Percentiles rank a stretch among this genome's conserved stretches.
Evolutionary conservation across 169 alveolate genomes (phyloP).

Genomic region (Neospora caninum): DNA sequence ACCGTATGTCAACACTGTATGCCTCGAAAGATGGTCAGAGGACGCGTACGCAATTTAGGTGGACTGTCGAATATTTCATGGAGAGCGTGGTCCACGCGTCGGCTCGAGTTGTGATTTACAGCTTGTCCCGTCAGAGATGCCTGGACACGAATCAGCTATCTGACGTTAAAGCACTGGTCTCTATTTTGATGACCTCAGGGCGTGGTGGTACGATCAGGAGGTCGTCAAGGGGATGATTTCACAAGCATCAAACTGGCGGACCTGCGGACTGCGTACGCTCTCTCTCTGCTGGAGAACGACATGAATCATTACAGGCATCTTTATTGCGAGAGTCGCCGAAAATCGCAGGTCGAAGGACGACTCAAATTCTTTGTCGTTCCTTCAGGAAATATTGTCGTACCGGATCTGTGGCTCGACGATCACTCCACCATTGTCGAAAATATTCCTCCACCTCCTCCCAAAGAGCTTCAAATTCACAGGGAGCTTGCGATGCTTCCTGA

Average conservation of each 20-base stretch:
- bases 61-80: too few species aligned
- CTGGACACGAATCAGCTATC: too few species aligned
- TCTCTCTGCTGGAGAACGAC: background rate
- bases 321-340: background rate
- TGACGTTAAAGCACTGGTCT: background rate
- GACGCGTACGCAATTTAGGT: too few species aligned
- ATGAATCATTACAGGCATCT: conserved; percentile 32
- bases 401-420: conserved; percentile 16
- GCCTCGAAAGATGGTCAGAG: too few species aligned
- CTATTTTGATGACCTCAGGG: background rate
- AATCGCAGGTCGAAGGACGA: background rate
- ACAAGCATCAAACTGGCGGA: background rate
- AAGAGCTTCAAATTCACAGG: background rate
- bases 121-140: too few species aligned
- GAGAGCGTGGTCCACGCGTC: too few species aligned
- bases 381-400: background rate
- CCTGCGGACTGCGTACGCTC: conserved; percentile 14
- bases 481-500: conserved; percentile 7
- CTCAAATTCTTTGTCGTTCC: conserved; percentile 1
- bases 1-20: too few species aligned
- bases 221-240: background rate
- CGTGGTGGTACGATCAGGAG: conserved; percentile 6
- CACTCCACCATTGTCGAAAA: conserved; percentile 9
- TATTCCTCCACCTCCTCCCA: background rate
- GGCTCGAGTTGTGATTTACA: too few species aligned